These are phyloP conservation scores for Eimeria brunetti DNA, from an alignment of 169 alveolate genomes.

Conservation along the genomic window DNA sequence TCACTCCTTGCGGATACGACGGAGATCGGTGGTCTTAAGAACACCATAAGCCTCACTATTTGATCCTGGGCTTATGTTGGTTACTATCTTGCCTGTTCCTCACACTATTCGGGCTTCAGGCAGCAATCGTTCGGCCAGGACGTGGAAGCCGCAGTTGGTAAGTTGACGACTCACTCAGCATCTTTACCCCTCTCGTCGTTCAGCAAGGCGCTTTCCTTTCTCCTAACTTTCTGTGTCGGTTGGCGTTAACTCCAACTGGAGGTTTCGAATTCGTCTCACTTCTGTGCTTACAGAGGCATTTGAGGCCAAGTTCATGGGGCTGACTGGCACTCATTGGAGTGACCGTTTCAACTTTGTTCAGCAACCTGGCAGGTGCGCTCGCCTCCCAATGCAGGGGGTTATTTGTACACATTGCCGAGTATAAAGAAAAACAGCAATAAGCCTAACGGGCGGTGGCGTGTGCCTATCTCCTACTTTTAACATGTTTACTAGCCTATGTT, in stretches of 20 bases:
- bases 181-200: background rate
- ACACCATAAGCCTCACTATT: background rate
- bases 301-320: slow-evolving; percentile 68
- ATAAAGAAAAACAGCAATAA: background rate
- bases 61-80: background rate
- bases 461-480: background rate
- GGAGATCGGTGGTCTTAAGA: background rate
- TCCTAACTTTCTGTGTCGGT: background rate
- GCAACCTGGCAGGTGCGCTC: slow-evolving; percentile 79
- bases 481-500: background rate
- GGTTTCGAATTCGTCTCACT: background rate
- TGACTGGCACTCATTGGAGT: slow-evolving; percentile 71
- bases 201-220: too few relatives aligned
- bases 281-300: slow-evolving; percentile 60
- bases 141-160: slow-evolving; percentile 62
- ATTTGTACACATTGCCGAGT: background rate
- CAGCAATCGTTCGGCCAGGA: slow-evolving; percentile 68
- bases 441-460: background rate
- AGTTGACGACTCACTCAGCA: background rate
- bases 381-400: background rate
- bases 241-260: background rate
- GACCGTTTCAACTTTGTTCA: slow-evolving; percentile 69
- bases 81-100: background rate
- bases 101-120: slow-evolving; percentile 17
- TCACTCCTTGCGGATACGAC: background rate